Percentiles rank a stretch among this genome's conserved stretches.
Evolutionary conservation across 176 grass and related monocot genomes (phyloP).

Genomic region (Carex kokanica): DNA sequence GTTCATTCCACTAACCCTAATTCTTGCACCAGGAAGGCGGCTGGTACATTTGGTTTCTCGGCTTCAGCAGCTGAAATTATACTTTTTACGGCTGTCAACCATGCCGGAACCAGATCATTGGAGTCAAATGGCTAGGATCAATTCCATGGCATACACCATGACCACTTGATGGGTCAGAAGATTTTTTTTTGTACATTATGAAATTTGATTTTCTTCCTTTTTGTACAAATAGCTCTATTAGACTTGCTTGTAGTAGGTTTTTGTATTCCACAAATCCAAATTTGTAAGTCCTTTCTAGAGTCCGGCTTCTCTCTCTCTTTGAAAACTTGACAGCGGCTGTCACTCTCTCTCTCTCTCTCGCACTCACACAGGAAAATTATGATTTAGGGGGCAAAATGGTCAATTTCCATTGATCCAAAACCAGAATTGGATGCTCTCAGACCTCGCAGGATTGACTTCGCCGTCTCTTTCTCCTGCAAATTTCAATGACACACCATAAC

Average conservation of each 20-base stretch:
- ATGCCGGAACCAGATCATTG: not conserved
- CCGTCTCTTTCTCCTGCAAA: slow-evolving; percentile 86
- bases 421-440: slow-evolving; percentile 51
- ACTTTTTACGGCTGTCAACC: not conserved
- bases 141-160: slow-evolving; percentile 23
- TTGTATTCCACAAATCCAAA: not conserved
- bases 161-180: not conserved
- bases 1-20: slow-evolving; percentile 68
- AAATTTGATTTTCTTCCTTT: slow-evolving; percentile 4
- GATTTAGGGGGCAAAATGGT: slow-evolving; percentile 39
- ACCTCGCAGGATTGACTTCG: slow-evolving; percentile 68
- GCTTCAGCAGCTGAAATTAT: slow-evolving; percentile 13
- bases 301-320: not conserved
- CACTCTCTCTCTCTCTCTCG: not conserved
- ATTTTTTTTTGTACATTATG: not conserved
- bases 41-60: slow-evolving; percentile 41
- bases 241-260: slow-evolving; percentile 10
- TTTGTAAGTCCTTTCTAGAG: slow-evolving; percentile 11
- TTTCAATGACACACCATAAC: slow-evolving; percentile 18
- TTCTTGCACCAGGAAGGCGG: slow-evolving; percentile 59
- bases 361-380: not conserved
- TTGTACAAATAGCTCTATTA: slow-evolving; percentile 19
- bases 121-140: slow-evolving; percentile 20
- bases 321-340: too few relatives aligned
- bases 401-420: slow-evolving; percentile 68